phyloP scores from a whole-genome alignment of 768 basidiomycete genomes.

The Tylopilus rubrobrunneus region DNA sequence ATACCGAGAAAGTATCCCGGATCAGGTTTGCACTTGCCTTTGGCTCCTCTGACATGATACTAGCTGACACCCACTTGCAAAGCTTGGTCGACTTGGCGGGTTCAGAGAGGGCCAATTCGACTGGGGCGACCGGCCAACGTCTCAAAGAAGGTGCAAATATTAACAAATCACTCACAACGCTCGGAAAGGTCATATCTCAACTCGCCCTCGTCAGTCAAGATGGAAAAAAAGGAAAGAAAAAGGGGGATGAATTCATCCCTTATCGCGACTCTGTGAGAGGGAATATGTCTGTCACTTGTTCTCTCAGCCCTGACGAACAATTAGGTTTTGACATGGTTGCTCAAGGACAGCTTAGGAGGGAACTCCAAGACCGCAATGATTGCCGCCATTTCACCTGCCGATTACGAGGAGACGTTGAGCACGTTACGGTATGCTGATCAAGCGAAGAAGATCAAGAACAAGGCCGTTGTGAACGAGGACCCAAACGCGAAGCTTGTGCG shows the following conservation, averaged over 20 bases:
- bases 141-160: slow-evolving; percentile 98
- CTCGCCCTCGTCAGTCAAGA: slow-evolving; percentile 59
- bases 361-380: slow-evolving; percentile 99
- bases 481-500: slow-evolving; percentile 98
- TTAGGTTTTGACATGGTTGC: slow-evolving; percentile 93
- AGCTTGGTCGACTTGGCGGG: slow-evolving; percentile 93
- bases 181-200: slow-evolving; percentile 95
- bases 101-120: slow-evolving; percentile 95
- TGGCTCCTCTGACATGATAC: not conserved
- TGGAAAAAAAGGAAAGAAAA: slow-evolving; percentile 85
- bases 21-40: slow-evolving; percentile 59
- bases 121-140: slow-evolving; percentile 93
- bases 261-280: slow-evolving; percentile 90
- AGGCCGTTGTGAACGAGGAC: slow-evolving; percentile 99
- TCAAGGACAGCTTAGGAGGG: slow-evolving; percentile 96
- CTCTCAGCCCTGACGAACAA: slow-evolving; percentile 4
- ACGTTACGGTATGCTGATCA: slow-evolving; percentile 97
- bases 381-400: slow-evolving; percentile 96
- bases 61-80: slow-evolving; percentile 28
- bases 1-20: slow-evolving; percentile 98
- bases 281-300: not conserved
- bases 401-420: slow-evolving; percentile 96
- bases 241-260: slow-evolving; percentile 89
- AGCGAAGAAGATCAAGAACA: slow-evolving; percentile 99
- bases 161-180: slow-evolving; percentile 96